Base-by-base conservation (phyloP, 2,329 filamentous ascomycete species). In the Neonectria magnoliae region DNA sequence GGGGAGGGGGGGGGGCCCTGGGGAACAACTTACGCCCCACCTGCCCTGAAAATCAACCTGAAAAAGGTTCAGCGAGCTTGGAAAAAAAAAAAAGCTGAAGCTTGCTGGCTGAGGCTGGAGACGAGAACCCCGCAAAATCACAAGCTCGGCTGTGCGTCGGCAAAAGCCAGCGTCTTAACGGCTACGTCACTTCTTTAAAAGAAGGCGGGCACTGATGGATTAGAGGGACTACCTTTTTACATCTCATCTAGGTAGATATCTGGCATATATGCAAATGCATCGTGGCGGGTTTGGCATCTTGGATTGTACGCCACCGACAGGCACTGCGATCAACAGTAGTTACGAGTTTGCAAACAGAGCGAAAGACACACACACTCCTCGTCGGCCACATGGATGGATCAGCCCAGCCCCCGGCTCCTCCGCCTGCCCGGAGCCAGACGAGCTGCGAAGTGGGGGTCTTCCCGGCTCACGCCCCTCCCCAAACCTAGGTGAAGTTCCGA, bases 131-230 rank as follows among this genome's bases (percentile, higher is more conserved):
- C 83, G 83, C 83, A 85, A 82, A 81, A 83, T 86, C 84, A 86
- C 84, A 86, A 86, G 84, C 84, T 86, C 83, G 83, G 83, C 80
- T 82, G 76, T 71, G 75, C 66, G 77, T 85, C 84, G 83, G 83
- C 77, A 83, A 83, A 77, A 57, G 60, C 55, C 25, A 68, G 58
- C 31, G 41, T n/a, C n/a, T n/a, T n/a, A n/a, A 38, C 5, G n/a
- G 45, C 66, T 69, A 76, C 71, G 73, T 75, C 71, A 75, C 73
- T 25, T 25, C 73, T 25, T 25, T 25, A 25, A 25, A 25, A 22
- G 6, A 5, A 25, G 6, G 6, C 25, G 25, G 25, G 25, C 25
- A 25, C 6, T 25, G 5, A 6, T 25, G 5, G 25, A 25, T 25
- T 25, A 3, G 22, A 25, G 25, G 25, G 25, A 25, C 22, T 25